phyloP scores from a whole-genome alignment of 2,329 filamentous ascomycete genomes.

The Calcarisporium arbuscula region DNA sequence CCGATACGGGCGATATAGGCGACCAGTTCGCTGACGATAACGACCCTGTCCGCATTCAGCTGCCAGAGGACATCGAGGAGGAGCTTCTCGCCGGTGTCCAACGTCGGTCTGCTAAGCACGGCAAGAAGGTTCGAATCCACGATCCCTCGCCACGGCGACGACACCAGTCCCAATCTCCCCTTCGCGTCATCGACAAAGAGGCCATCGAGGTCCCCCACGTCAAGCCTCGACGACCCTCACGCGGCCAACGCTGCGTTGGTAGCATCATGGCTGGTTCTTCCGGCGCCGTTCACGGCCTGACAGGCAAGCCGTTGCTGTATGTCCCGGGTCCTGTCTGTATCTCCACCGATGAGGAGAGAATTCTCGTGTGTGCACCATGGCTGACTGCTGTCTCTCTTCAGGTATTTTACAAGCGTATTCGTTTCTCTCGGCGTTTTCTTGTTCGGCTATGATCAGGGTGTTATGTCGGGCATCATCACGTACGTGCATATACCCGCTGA shows the following conservation, averaged over 20 bases:
- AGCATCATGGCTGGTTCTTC: constrained; percentile 80
- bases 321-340: constrained; percentile 17
- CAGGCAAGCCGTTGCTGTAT: constrained; percentile 90
- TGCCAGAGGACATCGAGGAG: constrained; percentile 60
- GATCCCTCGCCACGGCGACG: constrained; percentile 35
- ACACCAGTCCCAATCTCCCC: constrained; percentile 27
- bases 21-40: constrained; percentile 82
- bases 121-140: constrained; percentile 66
- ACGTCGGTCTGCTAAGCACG: constrained; percentile 37
- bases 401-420: constrained; percentile 92
- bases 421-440: constrained; percentile 82
- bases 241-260: constrained; percentile 65
- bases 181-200: constrained; percentile 56
- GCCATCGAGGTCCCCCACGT: constrained; percentile 76
- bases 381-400: constrained; percentile 28
- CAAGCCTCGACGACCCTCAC: constrained; percentile 54
- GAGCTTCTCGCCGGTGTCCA: constrained; percentile 47
- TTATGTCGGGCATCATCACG: constrained; percentile 73
- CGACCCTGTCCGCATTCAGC: constrained; percentile 69
- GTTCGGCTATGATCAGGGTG: constrained; percentile 85
- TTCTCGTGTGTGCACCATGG: too few relatives aligned
- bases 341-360: too few relatives aligned
- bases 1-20: constrained; percentile 89
- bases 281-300: constrained; percentile 79
- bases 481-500: constrained; percentile 31